Evolutionary conservation across 345 rosid genomes (phyloP), one percentile per base, ranked within the genome.

Genomic region (Sonneratia alba): DNA sequence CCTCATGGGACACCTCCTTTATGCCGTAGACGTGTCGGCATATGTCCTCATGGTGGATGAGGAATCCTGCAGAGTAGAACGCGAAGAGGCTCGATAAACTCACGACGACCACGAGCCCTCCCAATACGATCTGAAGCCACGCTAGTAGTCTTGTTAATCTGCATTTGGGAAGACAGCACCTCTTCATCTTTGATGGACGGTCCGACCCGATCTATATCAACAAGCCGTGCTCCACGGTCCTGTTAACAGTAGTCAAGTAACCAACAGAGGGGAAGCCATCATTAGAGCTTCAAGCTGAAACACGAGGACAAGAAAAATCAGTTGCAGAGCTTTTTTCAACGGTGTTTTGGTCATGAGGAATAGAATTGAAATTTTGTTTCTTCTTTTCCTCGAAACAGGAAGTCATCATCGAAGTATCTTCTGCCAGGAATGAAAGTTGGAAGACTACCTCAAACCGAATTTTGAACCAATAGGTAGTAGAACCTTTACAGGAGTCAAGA

Each of bases 41-140:
- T 37, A 83, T 81, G 70, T 89, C 97, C 77, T 88, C 91, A 47
- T 82, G 81, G 74, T 82, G 89, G 61, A 86, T 57, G 81, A 87
- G 85, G 74, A 86, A 89, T 0, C 98, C 92, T 0, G 88, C 86
- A 0, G 86, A 81, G 73, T 91, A 91, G 79, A 91, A 84, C 78
- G 81, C 80, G 5, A 81, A 86, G 65, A 94, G 93, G 82, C 91
- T 89, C 18, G 87, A 81, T 67, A 88, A 32, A 67, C 97, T 88
- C 38, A 84, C 88, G 62, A 75, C 34, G 69, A 88, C 82, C 66
- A 88, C 97, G 8, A 87, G 81, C 40, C 85, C 78, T 47, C 95
- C 96, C 14, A 94, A 66, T 11, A 90, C 37, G 56, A 86, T 27
- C 81, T 90, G 95, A 70, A 94, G 79, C 77, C 89, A 85, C 6